Base-by-base conservation (phyloP, 78 protist genomes). In the Chrysochromulina parva region DNA sequence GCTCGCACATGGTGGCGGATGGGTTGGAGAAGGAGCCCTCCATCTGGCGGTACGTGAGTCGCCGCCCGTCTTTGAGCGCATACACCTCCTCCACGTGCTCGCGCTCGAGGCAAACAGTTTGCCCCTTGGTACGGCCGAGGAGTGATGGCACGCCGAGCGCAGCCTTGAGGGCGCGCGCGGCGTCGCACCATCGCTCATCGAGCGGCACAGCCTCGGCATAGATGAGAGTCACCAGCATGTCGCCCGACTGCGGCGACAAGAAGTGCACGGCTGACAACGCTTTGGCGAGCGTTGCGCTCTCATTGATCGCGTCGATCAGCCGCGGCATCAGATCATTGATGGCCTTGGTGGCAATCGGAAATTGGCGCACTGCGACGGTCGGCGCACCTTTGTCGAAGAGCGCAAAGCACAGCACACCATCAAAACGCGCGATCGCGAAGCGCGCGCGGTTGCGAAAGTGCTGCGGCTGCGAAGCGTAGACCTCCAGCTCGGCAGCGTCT, bases 191-290 rank as follows among this genome's bases (percentile, higher is more conserved):
- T 16, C 9, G 58, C 11, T 52, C 10, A 5, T 1, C 53, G n/a
- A 48, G 65, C 50, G 78, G 78, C 19, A 1, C 38, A 38, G 38
- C 38, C 62, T 58, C 62, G 24, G 24, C 82, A 62, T 88, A 88
- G 22, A 88, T 58, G 47, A 88, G 50, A 4, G 84, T 47, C n/a
- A 88, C 71, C 26, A 69, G 85, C 71, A 88, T 14, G 57, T 88
- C 91, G 4, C 91, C 91, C 57, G 91, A 0, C 60, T 28, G 67
- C 26, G 91, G 66, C 28, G 48, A 3, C 55, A 88, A 26, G 71
- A 60, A 88, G 65, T 88, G 91, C 26, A 50, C 62, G 19, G 59
- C 78, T 11, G 22, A 47, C 13, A 88, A 5, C 47, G 59, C 57
- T 9, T 22, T 9, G 10, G 54, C 17, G 26, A 88, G 54, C 65